Conservation (phyloP, 1,284 basidiomycete species). For the Trametes sp. region DNA sequence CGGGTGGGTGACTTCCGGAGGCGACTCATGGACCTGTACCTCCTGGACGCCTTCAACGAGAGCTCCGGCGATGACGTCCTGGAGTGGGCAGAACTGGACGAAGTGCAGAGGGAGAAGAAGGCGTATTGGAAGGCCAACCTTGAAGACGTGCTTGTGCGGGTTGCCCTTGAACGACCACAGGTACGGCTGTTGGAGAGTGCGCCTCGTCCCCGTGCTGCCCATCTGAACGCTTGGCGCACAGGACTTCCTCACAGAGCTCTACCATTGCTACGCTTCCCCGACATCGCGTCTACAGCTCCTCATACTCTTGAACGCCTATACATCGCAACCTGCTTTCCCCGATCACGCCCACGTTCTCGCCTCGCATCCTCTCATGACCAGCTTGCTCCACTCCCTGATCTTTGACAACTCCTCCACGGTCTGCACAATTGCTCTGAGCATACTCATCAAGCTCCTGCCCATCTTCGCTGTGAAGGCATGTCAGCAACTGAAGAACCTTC, state of each 20-base stretch:
- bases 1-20: conserved; percentile 68
- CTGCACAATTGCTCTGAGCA: conserved; percentile 65
- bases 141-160: conserved; percentile 72
- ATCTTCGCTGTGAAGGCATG: conserved; percentile 71
- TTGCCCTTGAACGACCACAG: conserved; percentile 65
- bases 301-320: conserved; percentile 66
- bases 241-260: conserved; percentile 72
- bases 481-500: conserved; percentile 58
- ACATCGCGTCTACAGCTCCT: conserved; percentile 72
- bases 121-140: conserved; percentile 78
- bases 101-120: conserved; percentile 63
- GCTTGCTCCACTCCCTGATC: conserved; percentile 66
- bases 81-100: conserved; percentile 73
- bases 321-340: conserved; percentile 60
- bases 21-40: conserved; percentile 73
- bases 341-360: conserved; percentile 56
- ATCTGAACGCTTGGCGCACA: conserved; percentile 37
- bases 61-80: conserved; percentile 73
- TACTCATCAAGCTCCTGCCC: conserved; percentile 76
- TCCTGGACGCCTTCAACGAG: conserved; percentile 78
- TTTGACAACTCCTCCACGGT: conserved; percentile 77
- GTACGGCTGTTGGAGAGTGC: conserved; percentile 49
- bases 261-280: conserved; percentile 64
- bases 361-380: conserved; percentile 66
- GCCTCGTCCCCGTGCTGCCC: conserved; percentile 13